A percentile compares a stretch with the other conserved stretches of the same genome.
Conservation (phyloP, 2,329 filamentous ascomycete genomes). For the Karstenula rhodostoma region DNA sequence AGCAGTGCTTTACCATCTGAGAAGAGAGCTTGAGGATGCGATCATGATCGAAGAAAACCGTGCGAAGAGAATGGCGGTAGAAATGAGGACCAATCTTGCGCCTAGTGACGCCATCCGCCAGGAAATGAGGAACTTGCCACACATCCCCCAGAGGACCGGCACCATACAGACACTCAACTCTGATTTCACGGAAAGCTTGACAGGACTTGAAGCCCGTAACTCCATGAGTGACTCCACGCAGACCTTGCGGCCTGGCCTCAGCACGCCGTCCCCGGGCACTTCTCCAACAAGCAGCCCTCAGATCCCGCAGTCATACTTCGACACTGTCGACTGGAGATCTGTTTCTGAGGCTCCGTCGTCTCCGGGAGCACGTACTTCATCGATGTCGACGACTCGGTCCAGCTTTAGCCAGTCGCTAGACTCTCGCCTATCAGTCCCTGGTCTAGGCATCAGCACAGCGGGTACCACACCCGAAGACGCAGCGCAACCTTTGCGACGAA, state of each 20-base stretch:
- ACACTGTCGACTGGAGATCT: slow-evolving; percentile 24
- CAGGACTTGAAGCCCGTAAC: slow-evolving; percentile 21
- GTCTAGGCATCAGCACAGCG: slow-evolving; percentile 23
- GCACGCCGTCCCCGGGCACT: slow-evolving; percentile 20
- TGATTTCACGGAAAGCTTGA: slow-evolving; percentile 30
- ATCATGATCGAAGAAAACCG: slow-evolving; percentile 43
- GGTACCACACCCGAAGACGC: slow-evolving; percentile 33
- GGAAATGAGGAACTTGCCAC: slow-evolving; percentile 36
- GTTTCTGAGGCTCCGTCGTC: slow-evolving; percentile 17
- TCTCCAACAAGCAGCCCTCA: slow-evolving; percentile 27
- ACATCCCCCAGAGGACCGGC: slow-evolving; percentile 34
- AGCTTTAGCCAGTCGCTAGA: slow-evolving; percentile 27
- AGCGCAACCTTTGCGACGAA: slow-evolving; percentile 21
- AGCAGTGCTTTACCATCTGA: slow-evolving; percentile 36
- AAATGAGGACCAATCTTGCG: slow-evolving; percentile 35
- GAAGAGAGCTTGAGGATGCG: slow-evolving; percentile 41
- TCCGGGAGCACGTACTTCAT: slow-evolving; percentile 23
- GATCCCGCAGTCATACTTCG: slow-evolving; percentile 26
- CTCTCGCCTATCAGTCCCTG: slow-evolving; percentile 16
- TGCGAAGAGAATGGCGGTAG: slow-evolving; percentile 34
- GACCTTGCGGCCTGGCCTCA: slow-evolving; percentile 24
- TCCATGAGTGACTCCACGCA: slow-evolving; percentile 23
- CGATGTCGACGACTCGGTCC: slow-evolving; percentile 30
- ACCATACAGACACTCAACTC: slow-evolving; percentile 30
- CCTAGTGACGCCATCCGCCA: slow-evolving; percentile 41